Conservation (phyloP, 768 basidiomycete genomes). For the Termitomyces sp. region DNA sequence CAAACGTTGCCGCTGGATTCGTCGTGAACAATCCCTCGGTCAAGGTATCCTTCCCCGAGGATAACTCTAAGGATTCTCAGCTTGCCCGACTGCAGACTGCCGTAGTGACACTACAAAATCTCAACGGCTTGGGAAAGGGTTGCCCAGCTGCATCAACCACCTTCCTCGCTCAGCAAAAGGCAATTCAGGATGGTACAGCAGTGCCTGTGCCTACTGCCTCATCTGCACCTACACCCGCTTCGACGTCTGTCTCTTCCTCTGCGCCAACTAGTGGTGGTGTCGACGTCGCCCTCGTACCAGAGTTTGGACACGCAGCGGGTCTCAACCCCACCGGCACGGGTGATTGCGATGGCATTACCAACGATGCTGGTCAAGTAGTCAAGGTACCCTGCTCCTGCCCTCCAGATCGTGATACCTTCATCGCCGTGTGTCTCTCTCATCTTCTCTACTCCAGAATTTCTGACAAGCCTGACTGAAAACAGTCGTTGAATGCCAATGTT, state of each 20-base stretch:
- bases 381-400: constrained; percentile 67
- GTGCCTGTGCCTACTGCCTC: constrained; percentile 15
- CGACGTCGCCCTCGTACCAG: constrained; percentile 47
- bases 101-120: constrained; percentile 64
- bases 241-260: constrained; percentile 16
- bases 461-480: background rate
- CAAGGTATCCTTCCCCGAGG: constrained; percentile 58
- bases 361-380: constrained; percentile 46
- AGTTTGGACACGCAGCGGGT: constrained; percentile 49
- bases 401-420: constrained; percentile 46
- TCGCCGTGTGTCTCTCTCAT: constrained; percentile 28
- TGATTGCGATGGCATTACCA: constrained; percentile 63
- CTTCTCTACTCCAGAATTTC: too few relatives aligned
- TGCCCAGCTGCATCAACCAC: constrained; percentile 66
- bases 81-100: constrained; percentile 54
- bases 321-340: constrained; percentile 64
- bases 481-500: constrained; percentile 50
- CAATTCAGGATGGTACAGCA: constrained; percentile 28
- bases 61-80: constrained; percentile 44
- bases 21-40: constrained; percentile 64
- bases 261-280: constrained; percentile 32
- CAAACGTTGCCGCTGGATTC: constrained; percentile 54
- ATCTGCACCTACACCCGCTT: constrained; percentile 15
- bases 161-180: constrained; percentile 39
- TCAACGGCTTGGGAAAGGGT: constrained; percentile 59